Evolutionary conservation across 148 eudicot genomes (phyloP), one percentile per base, ranked within the genome.

Genomic region (Cornus florida): DNA sequence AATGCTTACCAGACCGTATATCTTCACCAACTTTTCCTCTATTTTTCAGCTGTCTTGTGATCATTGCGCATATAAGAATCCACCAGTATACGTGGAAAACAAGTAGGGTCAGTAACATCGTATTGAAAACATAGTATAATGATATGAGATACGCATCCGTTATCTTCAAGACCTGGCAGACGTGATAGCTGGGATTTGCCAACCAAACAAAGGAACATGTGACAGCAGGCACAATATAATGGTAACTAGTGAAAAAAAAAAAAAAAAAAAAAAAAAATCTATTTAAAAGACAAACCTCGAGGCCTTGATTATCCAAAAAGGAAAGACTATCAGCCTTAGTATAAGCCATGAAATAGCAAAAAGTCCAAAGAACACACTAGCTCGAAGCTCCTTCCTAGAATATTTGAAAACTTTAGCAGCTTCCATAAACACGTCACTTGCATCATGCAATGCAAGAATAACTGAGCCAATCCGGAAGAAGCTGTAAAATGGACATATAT

Each of bases 31-130:
- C 95, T 85, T 96, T 84, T 79, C 99, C 99, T 84, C 84, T 89
- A 79, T 93, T 96, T 84, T 89, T 83, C 82, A 94, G 88, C 83
- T 94, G 99, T 84, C 86, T 92, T 81, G 71, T 82, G 82, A 96
- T 92, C 98, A 94, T 96, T 72, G 89, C 65, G 72, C 86, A 94
- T 83, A 96, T 96, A 82, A 96, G 99, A 72, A 91, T 84, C 97
- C 97, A 93, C 99, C 99, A 96, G 88, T 96, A 96, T 75, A 94
- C 86, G 79, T 96, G 98, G 87, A 96, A 96, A 75, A 92, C 90
- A 59, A 96, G 97, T 72, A 96, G 87, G 82, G 87, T 94, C 85
- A 92, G 43, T 72, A 96, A 81, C 97, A 94, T 83, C 57, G 97
- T 90, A 80, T 96, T 94, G 92, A 88, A 94, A 78, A 90, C 67